Evolutionary conservation across 1,284 basidiomycete genomes (phyloP), one percentile per base, ranked within the genome.

Genomic region (Trichosporon sp.): DNA sequence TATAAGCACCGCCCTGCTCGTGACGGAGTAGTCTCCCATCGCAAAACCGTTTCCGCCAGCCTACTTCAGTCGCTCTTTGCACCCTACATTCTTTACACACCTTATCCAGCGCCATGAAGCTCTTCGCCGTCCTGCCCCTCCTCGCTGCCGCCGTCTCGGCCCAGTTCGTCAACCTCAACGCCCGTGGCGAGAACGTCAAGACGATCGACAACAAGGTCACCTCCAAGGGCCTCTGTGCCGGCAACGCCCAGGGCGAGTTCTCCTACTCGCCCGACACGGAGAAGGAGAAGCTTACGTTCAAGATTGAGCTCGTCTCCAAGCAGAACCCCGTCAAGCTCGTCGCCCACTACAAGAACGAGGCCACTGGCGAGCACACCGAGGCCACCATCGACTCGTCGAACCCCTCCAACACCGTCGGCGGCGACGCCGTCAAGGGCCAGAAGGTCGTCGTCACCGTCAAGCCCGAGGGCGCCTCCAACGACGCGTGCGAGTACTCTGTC

Each of bases 141-240:
- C 62, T 67, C 47, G 66, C 66, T 5, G 67, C 67, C 18, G 63
- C 56, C 29, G 56, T 67, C 62, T 47, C 60, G 29, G 62, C 62
- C 31, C 62, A 62, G 27, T 35, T 35, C 42, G 66, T 62, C 32
- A 62, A 67, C 47, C 66, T 67, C 23, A 21, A 42, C 65, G 23
- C 32, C 18, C 29, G 9, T 9, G 23, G 23, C 29, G 62, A 63
- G 21, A 27, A 35, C 21, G 18, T 23, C 60, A 15, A 44, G 29
- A 31, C 42, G 42, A 21, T 35, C 32, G 62, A 64, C 32, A 25
- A 51, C 63, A 66, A 66, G 71, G 51, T 64, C 65, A 71, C 47
- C 60, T 67, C 60, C 56, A 65, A 27, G 63, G 70, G 65, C 68
- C 73, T 60, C 69, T 68, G 67, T 56, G 31, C 27, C n/a, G 47